Conservation (phyloP, 306 rosid genomes). For the Begonia fuchsioides region DNA sequence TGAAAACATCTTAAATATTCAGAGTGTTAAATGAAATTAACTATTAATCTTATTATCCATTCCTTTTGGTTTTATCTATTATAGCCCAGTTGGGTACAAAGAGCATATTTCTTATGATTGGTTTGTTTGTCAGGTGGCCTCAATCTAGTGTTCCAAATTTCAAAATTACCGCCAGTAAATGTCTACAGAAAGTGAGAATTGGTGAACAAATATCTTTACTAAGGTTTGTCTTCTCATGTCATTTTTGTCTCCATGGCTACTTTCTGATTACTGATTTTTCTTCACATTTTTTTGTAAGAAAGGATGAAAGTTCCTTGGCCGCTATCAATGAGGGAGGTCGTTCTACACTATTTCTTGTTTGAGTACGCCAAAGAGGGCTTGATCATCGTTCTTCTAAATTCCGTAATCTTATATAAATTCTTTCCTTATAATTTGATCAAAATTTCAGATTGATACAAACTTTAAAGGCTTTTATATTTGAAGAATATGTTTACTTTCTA, state of each 20-base stretch:
- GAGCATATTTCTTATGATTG: too few relatives aligned
- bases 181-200: constrained; percentile 51
- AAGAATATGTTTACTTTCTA: too few relatives aligned
- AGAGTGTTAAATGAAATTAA: too few relatives aligned
- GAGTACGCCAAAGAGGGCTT: constrained; percentile 85
- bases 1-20: too few relatives aligned
- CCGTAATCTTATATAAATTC: constrained; percentile 26
- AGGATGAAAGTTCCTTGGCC: constrained; percentile 97
- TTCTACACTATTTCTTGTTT: constrained; percentile 61
- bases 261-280: constrained; percentile 4
- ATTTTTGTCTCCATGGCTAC: too few relatives aligned
- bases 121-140: constrained; percentile 69
- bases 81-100: too few relatives aligned
- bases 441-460: too few relatives aligned
- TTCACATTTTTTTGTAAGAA: constrained; percentile 57
- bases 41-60: too few relatives aligned
- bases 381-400: constrained; percentile 52
- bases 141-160: constrained; percentile 59
- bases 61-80: too few relatives aligned
- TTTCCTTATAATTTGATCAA: too few relatives aligned
- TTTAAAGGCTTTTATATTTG: too few relatives aligned
- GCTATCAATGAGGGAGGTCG: constrained; percentile 69
- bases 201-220: constrained; percentile 69
- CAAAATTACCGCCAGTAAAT: constrained; percentile 38
- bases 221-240: constrained; percentile 35